These are phyloP conservation scores for Neofusicoccum cordaticola DNA, from an alignment of 2,329 filamentous ascomycete species.

Conservation along the genomic window DNA sequence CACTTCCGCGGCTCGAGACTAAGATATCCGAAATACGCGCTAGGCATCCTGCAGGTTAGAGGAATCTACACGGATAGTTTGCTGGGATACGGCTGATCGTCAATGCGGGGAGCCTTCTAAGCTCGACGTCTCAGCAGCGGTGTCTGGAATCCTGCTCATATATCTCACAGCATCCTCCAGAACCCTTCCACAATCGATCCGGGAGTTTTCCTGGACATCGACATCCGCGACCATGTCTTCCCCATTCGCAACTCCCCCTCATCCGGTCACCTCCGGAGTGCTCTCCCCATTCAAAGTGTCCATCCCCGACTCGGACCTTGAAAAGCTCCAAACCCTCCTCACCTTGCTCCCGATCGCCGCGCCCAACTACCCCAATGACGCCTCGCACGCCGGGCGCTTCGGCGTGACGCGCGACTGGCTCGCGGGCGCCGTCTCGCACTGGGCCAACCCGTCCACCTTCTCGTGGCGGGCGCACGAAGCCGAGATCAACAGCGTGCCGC, in stretches of 20 bases:
- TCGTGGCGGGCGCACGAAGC: slow-evolving; percentile 27
- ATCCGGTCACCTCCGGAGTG: neutral
- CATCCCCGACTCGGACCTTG: slow-evolving; percentile 30
- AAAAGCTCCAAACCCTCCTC: slow-evolving; percentile 35
- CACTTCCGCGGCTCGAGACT: too few relatives aligned
- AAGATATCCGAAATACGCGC: too few relatives aligned
- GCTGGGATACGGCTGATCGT: too few relatives aligned
- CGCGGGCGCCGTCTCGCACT: slow-evolving; percentile 32
- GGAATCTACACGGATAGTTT: too few relatives aligned
- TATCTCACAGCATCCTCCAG: too few relatives aligned
- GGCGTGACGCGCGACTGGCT: slow-evolving; percentile 35
- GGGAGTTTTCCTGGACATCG: too few relatives aligned
- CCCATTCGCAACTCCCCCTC: neutral
- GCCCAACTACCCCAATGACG: slow-evolving; percentile 26
- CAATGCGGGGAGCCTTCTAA: too few relatives aligned
- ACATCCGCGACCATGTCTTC: neutral
- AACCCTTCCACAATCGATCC: too few relatives aligned
- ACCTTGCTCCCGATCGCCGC: slow-evolving; percentile 32
- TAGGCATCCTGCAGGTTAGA: too few relatives aligned
- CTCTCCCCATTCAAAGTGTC: slow-evolving; percentile 27
- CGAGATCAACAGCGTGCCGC: slow-evolving; percentile 52
- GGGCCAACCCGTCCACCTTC: slow-evolving; percentile 19
- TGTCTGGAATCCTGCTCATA: too few relatives aligned
- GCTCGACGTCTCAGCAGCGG: too few relatives aligned
- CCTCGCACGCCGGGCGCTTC: slow-evolving; percentile 24